Conservation (phyloP, 805 yeast genomes). For the Tanozyma kutaoensis region DNA sequence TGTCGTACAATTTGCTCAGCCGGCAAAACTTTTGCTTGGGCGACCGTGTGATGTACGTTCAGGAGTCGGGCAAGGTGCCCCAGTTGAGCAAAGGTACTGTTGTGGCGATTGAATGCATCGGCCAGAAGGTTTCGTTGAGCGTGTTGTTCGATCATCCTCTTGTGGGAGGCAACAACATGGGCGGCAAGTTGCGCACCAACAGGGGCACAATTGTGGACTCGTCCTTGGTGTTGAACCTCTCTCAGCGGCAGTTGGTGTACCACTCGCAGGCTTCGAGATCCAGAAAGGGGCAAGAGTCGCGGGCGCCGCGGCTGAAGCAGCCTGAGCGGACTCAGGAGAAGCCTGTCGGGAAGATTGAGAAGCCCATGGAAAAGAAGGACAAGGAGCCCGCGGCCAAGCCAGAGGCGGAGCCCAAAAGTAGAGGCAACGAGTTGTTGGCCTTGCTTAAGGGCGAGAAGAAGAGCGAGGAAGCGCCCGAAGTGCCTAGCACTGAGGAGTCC, state of each 20-base stretch:
- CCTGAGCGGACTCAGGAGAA: slow-evolving; percentile 1
- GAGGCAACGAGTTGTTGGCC: slow-evolving; percentile 13
- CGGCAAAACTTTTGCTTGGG: slow-evolving; percentile 75
- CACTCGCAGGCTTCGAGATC: slow-evolving; percentile 52
- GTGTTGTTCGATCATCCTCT: slow-evolving; percentile 77
- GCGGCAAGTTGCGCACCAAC: slow-evolving; percentile 61
- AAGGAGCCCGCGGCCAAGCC: slow-evolving; percentile 1
- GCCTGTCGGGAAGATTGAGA: slow-evolving; percentile 2
- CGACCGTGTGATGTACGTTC: slow-evolving; percentile 78
- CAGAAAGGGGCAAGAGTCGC: slow-evolving; percentile 5
- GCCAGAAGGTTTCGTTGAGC: slow-evolving; percentile 53
- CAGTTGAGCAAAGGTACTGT: slow-evolving; percentile 83
- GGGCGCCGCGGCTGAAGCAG: background rate
- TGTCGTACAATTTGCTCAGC: slow-evolving; percentile 57
- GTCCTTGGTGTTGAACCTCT: slow-evolving; percentile 68
- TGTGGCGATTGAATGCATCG: slow-evolving; percentile 45
- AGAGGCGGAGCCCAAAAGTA: slow-evolving; percentile 1
- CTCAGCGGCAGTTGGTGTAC: too few relatives aligned
- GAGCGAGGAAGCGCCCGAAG: background rate
- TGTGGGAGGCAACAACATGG: slow-evolving; percentile 70
- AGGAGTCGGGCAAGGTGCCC: slow-evolving; percentile 83
- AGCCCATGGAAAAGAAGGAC: slow-evolving; percentile 1
- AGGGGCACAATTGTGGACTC: slow-evolving; percentile 82
- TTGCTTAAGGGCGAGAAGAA: slow-evolving; percentile 10
- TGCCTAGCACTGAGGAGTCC: background rate